A percentile compares a stretch with the other conserved stretches of the same genome.
Conservation (phyloP, 768 basidiomycete species). For the Podaxis rugospora region DNA sequence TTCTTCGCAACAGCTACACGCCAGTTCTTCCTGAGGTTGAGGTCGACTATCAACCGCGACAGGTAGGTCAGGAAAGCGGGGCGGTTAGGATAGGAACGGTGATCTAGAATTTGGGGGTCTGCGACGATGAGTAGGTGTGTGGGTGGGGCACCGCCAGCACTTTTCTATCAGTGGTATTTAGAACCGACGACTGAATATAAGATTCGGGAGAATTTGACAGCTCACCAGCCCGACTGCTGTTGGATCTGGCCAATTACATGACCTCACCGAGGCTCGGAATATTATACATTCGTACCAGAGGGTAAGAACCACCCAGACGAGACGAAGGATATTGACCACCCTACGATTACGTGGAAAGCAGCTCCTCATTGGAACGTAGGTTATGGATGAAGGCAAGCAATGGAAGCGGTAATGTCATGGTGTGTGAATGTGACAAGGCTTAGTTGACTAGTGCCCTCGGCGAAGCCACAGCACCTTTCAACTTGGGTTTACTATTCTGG, state of each 20-base stretch:
- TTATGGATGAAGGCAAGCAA: background rate
- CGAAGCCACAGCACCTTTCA: background rate
- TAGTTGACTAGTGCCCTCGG: background rate
- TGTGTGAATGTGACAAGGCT: background rate
- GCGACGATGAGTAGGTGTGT: constrained; percentile 75
- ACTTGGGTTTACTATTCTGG: background rate
- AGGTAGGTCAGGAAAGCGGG: constrained; percentile 49
- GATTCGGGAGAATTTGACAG: constrained; percentile 5
- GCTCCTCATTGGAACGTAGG: constrained; percentile 18
- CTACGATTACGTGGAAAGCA: constrained; percentile 22
- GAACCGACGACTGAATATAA: background rate
- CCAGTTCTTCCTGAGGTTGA: constrained; percentile 87
- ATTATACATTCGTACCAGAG: constrained; percentile 67
- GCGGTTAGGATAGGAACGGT: constrained; percentile 66
- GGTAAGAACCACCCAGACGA: constrained; percentile 58
- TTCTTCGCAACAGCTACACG: constrained; percentile 50
- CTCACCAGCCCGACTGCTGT: constrained; percentile 24
- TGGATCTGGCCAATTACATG: constrained; percentile 62
- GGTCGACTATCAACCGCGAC: constrained; percentile 66
- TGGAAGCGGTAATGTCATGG: background rate
- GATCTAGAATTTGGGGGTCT: constrained; percentile 85
- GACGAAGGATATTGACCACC: constrained; percentile 43
- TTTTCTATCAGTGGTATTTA: constrained; percentile 14
- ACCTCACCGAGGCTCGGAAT: constrained; percentile 42
- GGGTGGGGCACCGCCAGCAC: constrained; percentile 19